A percentile compares a stretch with the other conserved stretches of the same genome.
Evolutionary conservation across 306 rosid genomes (phyloP).

Genomic region (Pyrus bretschneideri): DNA sequence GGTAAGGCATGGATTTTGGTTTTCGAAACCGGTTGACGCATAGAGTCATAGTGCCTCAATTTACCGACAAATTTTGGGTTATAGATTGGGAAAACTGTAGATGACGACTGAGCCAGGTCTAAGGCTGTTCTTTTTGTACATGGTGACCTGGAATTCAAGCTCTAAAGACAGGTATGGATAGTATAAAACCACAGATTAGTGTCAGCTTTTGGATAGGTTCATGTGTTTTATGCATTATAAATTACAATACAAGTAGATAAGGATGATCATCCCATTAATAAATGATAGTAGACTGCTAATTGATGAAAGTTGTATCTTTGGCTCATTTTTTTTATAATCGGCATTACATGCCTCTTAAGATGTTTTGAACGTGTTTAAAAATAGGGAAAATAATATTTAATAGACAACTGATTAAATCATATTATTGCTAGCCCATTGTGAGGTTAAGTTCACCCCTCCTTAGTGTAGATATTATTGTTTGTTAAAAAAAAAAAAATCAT

Average conservation of each 20-base stretch:
- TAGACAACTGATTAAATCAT: no score
- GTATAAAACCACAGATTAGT: neutral
- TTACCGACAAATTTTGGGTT: slow-evolving; percentile 18
- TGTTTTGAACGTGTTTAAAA: no score
- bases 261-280: neutral
- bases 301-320: neutral
- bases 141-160: slow-evolving; percentile 3
- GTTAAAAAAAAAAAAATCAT: no score
- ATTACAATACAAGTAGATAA: neutral
- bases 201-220: neutral
- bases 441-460: no score
- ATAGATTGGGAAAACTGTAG: neutral
- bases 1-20: neutral
- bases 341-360: no score
- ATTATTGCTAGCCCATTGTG: no score
- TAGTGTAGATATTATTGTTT: no score
- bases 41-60: slow-evolving; percentile 14
- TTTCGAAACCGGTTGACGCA: neutral
- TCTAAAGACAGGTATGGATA: slow-evolving; percentile 2
- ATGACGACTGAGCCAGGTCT: slow-evolving; percentile 7
- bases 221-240: neutral
- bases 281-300: neutral
- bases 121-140: slow-evolving; percentile 10
- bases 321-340: neutral
- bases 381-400: no score